Base-by-base conservation (phyloP, 2,329 filamentous ascomycete genomes). In the Cryphonectria nitschkei region DNA sequence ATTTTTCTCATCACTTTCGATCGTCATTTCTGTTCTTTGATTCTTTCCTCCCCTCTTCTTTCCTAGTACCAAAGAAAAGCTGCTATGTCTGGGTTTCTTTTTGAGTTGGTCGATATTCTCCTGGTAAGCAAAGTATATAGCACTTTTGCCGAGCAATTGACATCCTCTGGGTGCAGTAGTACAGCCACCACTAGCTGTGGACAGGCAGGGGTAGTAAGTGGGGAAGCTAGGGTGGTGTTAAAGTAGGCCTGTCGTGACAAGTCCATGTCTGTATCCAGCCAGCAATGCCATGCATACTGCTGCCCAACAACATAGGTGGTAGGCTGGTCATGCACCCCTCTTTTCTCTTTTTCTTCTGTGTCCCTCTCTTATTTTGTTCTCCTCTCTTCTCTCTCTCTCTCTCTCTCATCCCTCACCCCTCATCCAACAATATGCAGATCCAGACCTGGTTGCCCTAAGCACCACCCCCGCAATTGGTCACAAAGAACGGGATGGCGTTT, bases 211-310 rank as follows among this genome's bases (percentile, higher is more conserved):
- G 46, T n/a, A 50, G 46, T 50, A 19, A 50, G 46, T n/a, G 46
- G 22, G 46, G 46, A 50, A n/a, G 22, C 46, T 50, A 50, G 19
- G 16, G 19, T 22, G 46, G 46, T 50, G 46, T 50, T 19, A 50
- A 13, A 26, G n/a, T 16, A 56, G 52, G 52, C 52, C 11, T 26
- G 52, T 37, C 6, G 56, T 37, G 56, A 34, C 39, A 11, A 32
- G 37, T 32, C 11, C 26, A 14, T 39, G 60, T 43, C 37, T 63
- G 60, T 34, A 3, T 43, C 37, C 61, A 61, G 22, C 19, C 34
- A 43, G 39, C 16, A 43, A 34, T 34, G 43, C 22, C 63, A 50
- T 65, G 41, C 63, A 65, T 3, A 32, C 63, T 65, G 63, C 63
- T 43, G 63, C 34, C 63, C 3, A 52, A 46, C 43, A 54, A 37